These are phyloP conservation scores for Fusarium mangiferae DNA, from an alignment of 2,329 filamentous ascomycete genomes.

Conservation along the genomic window DNA sequence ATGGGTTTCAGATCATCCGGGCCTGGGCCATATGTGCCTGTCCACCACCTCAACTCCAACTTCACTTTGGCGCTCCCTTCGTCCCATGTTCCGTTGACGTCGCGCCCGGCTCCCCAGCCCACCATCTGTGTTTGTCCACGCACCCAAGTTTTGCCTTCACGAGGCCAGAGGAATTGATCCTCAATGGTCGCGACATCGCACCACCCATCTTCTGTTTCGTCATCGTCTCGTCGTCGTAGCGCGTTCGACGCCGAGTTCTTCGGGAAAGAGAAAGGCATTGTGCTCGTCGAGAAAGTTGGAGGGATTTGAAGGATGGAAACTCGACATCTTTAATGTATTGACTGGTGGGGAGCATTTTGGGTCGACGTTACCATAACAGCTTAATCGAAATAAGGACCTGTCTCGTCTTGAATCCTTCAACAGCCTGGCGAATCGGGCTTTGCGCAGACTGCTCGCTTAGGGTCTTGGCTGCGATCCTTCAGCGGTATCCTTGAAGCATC, in stretches of 20 bases:
- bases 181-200: neutral
- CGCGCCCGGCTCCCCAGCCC: neutral
- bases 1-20: neutral
- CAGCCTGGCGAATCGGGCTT: neutral
- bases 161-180: neutral
- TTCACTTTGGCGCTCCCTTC: neutral
- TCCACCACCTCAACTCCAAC: neutral
- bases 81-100: neutral
- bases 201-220: neutral
- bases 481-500: neutral
- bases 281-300: neutral
- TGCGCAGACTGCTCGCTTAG: neutral
- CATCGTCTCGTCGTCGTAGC: neutral
- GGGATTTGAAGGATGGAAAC: neutral
- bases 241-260: too few relatives aligned
- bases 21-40: neutral
- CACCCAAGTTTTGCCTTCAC: neutral
- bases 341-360: neutral
- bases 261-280: neutral
- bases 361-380: neutral
- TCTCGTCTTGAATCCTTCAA: neutral
- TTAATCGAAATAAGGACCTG: conserved; percentile 13
- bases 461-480: neutral
- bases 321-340: neutral
- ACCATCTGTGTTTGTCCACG: neutral